These are phyloP conservation scores for Neurospora sp. DNA, from an alignment of 495 filamentous ascomycete genomes.

Conservation along the genomic window DNA sequence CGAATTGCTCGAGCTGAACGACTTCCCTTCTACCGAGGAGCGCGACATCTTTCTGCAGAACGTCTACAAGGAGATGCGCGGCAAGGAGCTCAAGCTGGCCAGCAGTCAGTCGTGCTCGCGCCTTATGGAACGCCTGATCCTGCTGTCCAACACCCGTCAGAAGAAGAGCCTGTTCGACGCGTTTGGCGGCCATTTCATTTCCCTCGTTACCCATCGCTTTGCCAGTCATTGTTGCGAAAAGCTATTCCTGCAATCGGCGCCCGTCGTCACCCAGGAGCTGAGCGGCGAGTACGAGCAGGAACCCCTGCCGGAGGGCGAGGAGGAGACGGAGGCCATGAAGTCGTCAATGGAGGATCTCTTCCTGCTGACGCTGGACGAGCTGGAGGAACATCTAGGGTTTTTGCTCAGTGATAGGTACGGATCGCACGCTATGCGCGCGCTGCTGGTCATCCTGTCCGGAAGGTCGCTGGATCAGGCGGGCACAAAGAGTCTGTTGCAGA, in stretches of 20 bases:
- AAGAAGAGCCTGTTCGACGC: slow-evolving; percentile 75
- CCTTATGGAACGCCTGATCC: slow-evolving; percentile 81
- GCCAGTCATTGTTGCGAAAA: slow-evolving; percentile 95
- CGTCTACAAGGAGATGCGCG: slow-evolving; percentile 74
- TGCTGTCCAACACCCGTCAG: slow-evolving; percentile 67
- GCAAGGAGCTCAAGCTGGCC: slow-evolving; percentile 92
- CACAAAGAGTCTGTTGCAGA: slow-evolving; percentile 61
- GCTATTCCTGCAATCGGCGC: slow-evolving; percentile 72
- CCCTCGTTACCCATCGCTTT: slow-evolving; percentile 87
- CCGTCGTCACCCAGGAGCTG: slow-evolving; percentile 63
- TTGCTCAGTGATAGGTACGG: slow-evolving; percentile 81
- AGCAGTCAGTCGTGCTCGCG: slow-evolving; percentile 91
- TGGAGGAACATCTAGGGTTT: slow-evolving; percentile 73
- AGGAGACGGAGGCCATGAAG: slow-evolving; percentile 12
- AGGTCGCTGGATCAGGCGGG: slow-evolving; percentile 56
- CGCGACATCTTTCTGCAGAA: slow-evolving; percentile 69
- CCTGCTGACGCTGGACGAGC: slow-evolving; percentile 66
- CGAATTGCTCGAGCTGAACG: slow-evolving; percentile 77
- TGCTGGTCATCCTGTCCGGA: slow-evolving; percentile 78
- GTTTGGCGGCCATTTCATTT: slow-evolving; percentile 80
- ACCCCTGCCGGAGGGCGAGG: slow-evolving; percentile 17
- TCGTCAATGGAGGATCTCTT: slow-evolving; percentile 76
- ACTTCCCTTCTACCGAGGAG: slow-evolving; percentile 71
- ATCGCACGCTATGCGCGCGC: slow-evolving; percentile 77
- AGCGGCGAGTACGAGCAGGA: slow-evolving; percentile 25